These are phyloP conservation scores for Huiozyma naganishii DNA, from an alignment of 805 yeast genomes.

Conservation along the genomic window DNA sequence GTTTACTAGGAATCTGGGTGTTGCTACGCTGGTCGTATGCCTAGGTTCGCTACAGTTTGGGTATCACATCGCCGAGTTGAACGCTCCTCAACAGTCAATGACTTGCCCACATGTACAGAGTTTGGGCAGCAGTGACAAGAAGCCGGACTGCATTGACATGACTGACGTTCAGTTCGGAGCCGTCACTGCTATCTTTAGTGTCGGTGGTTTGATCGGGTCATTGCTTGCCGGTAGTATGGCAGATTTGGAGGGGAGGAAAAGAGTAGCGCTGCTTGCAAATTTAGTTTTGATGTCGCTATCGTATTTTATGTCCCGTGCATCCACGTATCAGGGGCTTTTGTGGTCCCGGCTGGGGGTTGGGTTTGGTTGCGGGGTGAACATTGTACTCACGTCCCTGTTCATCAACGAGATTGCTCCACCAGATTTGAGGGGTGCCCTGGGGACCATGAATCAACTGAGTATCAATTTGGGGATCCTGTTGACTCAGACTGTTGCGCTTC, in stretches of 20 bases:
- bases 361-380: slow-evolving; percentile 74
- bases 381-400: slow-evolving; percentile 76
- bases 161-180: slow-evolving; percentile 51
- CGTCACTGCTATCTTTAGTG: slow-evolving; percentile 65
- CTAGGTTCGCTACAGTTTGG: slow-evolving; percentile 84
- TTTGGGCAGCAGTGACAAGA: slow-evolving; percentile 4
- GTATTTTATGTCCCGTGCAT: slow-evolving; percentile 41
- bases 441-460: slow-evolving; percentile 81
- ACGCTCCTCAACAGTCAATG: slow-evolving; percentile 71
- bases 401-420: slow-evolving; percentile 74
- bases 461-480: slow-evolving; percentile 76
- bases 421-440: slow-evolving; percentile 61
- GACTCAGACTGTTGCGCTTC: slow-evolving; percentile 66
- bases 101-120: slow-evolving; percentile 36
- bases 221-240: slow-evolving; percentile 55
- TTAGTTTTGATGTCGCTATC: slow-evolving; percentile 51
- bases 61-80: slow-evolving; percentile 87
- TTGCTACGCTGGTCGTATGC: slow-evolving; percentile 39
- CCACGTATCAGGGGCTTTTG: slow-evolving; percentile 34
- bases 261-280: slow-evolving; percentile 41
- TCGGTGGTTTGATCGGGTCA: slow-evolving; percentile 79
- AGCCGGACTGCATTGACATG: slow-evolving; percentile 45
- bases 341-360: slow-evolving; percentile 75
- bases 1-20: slow-evolving; percentile 1
- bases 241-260: slow-evolving; percentile 53